These are phyloP conservation scores for Calocybe gangraenosa DNA, from an alignment of 768 basidiomycete genomes.

Conservation along the genomic window DNA sequence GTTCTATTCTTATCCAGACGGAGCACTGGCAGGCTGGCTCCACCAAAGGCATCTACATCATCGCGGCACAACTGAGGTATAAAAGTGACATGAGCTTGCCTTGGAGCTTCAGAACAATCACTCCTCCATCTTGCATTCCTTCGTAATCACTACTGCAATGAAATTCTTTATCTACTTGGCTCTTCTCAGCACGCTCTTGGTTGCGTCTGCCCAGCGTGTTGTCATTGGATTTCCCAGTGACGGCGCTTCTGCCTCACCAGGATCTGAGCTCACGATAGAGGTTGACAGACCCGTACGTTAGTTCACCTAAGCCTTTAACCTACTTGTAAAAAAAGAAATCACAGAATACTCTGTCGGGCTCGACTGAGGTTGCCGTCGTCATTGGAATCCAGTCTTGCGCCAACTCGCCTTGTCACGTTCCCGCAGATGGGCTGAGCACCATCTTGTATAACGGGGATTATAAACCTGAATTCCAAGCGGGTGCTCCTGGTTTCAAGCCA, in stretches of 20 bases:
- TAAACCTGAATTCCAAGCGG: conserved; percentile 30
- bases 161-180: background rate
- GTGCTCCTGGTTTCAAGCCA: conserved; percentile 19
- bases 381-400: conserved; percentile 38
- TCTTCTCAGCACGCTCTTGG: conserved; percentile 21
- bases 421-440: conserved; percentile 28
- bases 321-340: no score
- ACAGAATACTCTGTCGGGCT: conserved; percentile 33
- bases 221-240: conserved; percentile 37
- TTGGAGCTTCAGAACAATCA: no score
- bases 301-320: background rate
- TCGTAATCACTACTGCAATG: no score
- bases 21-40: background rate
- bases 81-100: no score
- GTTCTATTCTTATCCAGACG: background rate
- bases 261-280: conserved; percentile 37
- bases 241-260: conserved; percentile 29
- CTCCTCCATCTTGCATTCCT: no score
- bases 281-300: conserved; percentile 43
- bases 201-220: conserved; percentile 35
- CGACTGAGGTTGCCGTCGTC: conserved; percentile 41
- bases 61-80: no score
- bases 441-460: conserved; percentile 45
- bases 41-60: conserved; percentile 6
- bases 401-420: conserved; percentile 17